Evolutionary conservation across 495 filamentous ascomycete species (phyloP).

Genomic region (Astrocystis sublimbata): DNA sequence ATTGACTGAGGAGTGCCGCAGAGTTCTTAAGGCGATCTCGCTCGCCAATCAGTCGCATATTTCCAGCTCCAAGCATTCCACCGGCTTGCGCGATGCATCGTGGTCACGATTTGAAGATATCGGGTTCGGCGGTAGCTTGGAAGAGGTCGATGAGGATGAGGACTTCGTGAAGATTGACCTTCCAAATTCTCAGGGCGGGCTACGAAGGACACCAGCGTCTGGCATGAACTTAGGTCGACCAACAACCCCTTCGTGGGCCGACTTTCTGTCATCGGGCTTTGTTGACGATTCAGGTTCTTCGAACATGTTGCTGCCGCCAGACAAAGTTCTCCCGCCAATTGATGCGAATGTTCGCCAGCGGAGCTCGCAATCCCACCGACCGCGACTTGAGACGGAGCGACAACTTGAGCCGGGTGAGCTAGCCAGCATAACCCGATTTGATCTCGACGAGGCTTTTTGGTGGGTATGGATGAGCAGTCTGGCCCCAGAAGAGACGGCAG

Average conservation of each 20-base stretch:
- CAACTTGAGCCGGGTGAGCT: constrained; percentile 88
- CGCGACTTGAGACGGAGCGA: constrained; percentile 61
- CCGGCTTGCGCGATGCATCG: constrained; percentile 75
- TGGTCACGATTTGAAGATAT: constrained; percentile 98
- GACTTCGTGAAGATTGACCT: constrained; percentile 43
- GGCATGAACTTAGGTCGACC: constrained; percentile 66
- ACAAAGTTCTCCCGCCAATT: constrained; percentile 88
- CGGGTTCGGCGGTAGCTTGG: constrained; percentile 79
- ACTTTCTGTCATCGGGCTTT: constrained; percentile 94
- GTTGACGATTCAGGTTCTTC: constrained; percentile 65
- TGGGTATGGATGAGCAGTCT: constrained; percentile 99
- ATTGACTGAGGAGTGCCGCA: constrained; percentile 88
- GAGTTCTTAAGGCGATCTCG: constrained; percentile 86
- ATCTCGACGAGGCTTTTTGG: constrained; percentile 97
- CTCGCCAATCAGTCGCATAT: constrained; percentile 80
- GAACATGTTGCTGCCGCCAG: constrained; percentile 76
- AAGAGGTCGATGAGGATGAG: constrained; percentile 67
- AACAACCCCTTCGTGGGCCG: constrained; percentile 95
- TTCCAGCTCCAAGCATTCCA: constrained; percentile 65
- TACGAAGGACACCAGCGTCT: constrained; percentile 66
- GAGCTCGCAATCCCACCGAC: constrained; percentile 86
- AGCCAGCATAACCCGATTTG: constrained; percentile 81
- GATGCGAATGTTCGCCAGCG: constrained; percentile 66
- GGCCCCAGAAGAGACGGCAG: constrained; percentile 80
- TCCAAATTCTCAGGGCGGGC: constrained; percentile 36